A percentile compares a stretch with the other conserved stretches of the same genome.
These are phyloP conservation scores for Lomentospora prolificans DNA, from an alignment of 2,329 filamentous ascomycete genomes.

Conservation along the genomic window DNA sequence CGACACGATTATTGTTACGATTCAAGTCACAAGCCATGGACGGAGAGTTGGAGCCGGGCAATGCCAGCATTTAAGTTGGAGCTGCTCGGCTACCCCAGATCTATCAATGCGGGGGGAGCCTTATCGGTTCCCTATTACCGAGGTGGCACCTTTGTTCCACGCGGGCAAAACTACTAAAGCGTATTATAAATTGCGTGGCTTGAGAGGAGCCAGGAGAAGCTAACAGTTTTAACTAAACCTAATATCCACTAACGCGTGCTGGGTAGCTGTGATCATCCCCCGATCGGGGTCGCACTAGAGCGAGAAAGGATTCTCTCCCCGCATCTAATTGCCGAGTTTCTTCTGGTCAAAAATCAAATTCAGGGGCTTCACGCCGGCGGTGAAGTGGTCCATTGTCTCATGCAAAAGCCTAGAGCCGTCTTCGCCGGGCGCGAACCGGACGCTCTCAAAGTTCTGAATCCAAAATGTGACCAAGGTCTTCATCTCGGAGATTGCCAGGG, in stretches of 20 bases:
- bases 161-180: no score
- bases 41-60: slow-evolving; percentile 3
- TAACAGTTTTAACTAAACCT: neutral
- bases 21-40: neutral
- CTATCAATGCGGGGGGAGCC: slow-evolving; percentile 1
- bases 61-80: neutral
- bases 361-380: slow-evolving; percentile 1
- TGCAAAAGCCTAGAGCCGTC: neutral
- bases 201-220: neutral
- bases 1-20: neutral
- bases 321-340: neutral
- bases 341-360: slow-evolving; percentile 3
- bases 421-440: slow-evolving; percentile 2
- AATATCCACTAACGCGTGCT: neutral
- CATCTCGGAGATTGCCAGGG: slow-evolving; percentile 1
- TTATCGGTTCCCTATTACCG: slow-evolving; percentile 1
- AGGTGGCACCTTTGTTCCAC: neutral
- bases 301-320: neutral
- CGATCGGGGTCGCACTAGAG: neutral
- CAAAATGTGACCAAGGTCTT: neutral
- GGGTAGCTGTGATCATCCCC: neutral
- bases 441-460: slow-evolving; percentile 1
- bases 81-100: neutral
- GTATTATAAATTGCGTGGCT: neutral
- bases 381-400: slow-evolving; percentile 5